Base-by-base conservation (phyloP, 1,284 basidiomycete species). In the Ustilago trichophora region DNA sequence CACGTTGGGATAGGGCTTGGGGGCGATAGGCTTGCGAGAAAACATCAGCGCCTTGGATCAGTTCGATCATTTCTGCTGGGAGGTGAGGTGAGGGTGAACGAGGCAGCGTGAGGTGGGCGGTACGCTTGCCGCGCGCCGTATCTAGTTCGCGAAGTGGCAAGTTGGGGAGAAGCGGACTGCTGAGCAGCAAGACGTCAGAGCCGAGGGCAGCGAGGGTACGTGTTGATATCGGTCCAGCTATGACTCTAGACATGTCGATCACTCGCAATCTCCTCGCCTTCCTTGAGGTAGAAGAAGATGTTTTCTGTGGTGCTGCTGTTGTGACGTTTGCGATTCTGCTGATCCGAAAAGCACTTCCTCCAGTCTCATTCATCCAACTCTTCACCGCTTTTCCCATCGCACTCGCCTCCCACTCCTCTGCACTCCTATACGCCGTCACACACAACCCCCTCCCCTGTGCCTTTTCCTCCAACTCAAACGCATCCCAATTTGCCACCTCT, bases 101-200 rank as follows among this genome's bases (percentile, higher is more conserved):
- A 3, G 82, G 83, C 3, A 89, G 83, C 54, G 89, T 86, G 13
- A 89, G 84, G 67, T 88, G 88, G 0, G 87, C 85, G 0, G 87
- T 87, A 25, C 87, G 86, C 77, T 89, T 89, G 1, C 87, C 87
- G 5, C 88, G 83, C 0, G 88, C 87, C 0, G 88, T 89, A 37
- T 89, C 88, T 6, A 84, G 73, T 70, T 89, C 88, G 1, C 88
- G 77, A 0, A 80, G 63, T 0, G 88, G 88, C 3, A 88, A 78
- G 0, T 83, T 81, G 0, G 88, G 88, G 6, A 89, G 83, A 7
- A 83, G 82, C 0, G 86, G 86, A 0, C 87, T 87, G 10, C 87
- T 87, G 42, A 89, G 73, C 33, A 85, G 82, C 0, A 89, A 83
- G 4, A 87, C 87, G 49, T 88, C 86, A 0, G 88, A 87, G 2